Evolutionary conservation across 164 flowering plant genomes (phyloP).

Genomic region (Chloranthus sessilifolius): DNA sequence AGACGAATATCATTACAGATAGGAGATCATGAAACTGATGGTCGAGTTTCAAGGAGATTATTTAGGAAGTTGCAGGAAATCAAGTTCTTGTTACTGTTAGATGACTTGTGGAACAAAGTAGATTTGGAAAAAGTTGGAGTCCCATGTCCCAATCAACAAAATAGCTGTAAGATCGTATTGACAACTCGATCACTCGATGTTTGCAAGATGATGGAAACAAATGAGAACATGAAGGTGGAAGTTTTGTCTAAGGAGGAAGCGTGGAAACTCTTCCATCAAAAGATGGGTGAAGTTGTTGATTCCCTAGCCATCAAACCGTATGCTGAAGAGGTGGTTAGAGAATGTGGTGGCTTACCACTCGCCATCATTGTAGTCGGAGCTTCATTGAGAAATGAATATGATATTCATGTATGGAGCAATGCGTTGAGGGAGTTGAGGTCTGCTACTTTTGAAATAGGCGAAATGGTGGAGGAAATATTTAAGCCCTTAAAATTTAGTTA

Average conservation of each 20-base stretch:
- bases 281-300: constrained; percentile 1
- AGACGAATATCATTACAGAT: too few relatives aligned
- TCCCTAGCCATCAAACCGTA: too few relatives aligned
- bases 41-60: too few relatives aligned
- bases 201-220: constrained; percentile 1
- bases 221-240: background rate
- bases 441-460: background rate
- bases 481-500: background rate
- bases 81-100: constrained; percentile 2
- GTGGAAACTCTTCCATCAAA: background rate
- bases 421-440: background rate
- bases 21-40: too few relatives aligned
- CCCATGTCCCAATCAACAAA: background rate
- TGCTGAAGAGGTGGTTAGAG: too few relatives aligned
- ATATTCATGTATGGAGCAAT: background rate
- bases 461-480: background rate
- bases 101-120: constrained; percentile 1
- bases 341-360: constrained; percentile 2
- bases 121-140: background rate
- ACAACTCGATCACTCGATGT: background rate
- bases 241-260: background rate
- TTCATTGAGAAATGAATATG: background rate
- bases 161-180: constrained; percentile 5
- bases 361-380: background rate
- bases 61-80: constrained; percentile 8